Base-by-base conservation (phyloP, 345 rosid species). In the Eucalyptus pauciflora region DNA sequence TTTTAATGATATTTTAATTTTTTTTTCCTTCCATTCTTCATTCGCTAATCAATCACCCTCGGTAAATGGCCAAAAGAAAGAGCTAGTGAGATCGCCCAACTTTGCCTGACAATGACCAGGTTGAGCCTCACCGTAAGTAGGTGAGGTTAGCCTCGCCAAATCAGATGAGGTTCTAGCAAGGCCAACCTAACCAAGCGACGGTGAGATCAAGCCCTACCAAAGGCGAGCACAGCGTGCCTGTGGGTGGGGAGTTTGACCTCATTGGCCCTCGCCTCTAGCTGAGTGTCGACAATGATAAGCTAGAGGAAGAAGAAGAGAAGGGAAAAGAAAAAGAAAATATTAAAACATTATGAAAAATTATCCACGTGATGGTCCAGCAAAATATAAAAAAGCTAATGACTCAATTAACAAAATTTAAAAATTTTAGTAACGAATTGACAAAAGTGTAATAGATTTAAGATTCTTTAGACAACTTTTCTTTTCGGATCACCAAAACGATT, bases 211-310 rank as follows among this genome's bases (percentile, higher is more conserved):
- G 62, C 62, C 62, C 1, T 4, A 0, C 13, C 13, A 56, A 25
- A 13, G 62, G 29, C 0, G 3, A 9, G 62, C 29, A 56, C 0
- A 1, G 3, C 0, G 1, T 10, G 62, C 62, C 0, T 22, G 13
- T 0, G 29, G 29, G 1, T 22, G 13, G 29, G 62, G 62, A 56
- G 62, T 56, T 56, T 22, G 13, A 56, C 29, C 62, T 56, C 58
- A 10, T 0, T 0, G 6, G 62, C 62, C 62, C 62, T 56, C 0
- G 3, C 29, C 29, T 56, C 62, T 56, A 24, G 62, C 1, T 4
- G 6, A 10, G 27, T 0, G 1, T 56, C 4, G 62, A 4, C 0
- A 8, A 8, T 56, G 29, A 56, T 56, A 24, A 6, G 12, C 29
- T 24, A 56, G 24, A 52, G 58, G 13, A 10, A 5, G 29, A 56